Percentiles rank a stretch among this genome's conserved stretches.
phyloP scores from a whole-genome alignment of 2,329 filamentous ascomycete genomes.

The Epichloe amarillans region DNA sequence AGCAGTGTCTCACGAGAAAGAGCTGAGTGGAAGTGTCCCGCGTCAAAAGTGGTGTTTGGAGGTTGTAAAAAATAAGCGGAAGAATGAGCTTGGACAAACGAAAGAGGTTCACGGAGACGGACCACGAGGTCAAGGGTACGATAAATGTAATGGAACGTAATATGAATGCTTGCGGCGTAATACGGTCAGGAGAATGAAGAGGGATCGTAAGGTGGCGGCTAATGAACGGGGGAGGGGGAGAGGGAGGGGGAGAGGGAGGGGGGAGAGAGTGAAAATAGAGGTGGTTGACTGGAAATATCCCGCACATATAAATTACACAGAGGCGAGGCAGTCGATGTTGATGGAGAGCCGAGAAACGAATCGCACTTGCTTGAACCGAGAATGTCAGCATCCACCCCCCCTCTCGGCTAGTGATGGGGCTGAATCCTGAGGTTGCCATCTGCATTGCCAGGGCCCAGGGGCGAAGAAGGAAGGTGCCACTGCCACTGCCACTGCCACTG shows the following conservation, averaged over 20 bases:
- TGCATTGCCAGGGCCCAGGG: too few relatives aligned
- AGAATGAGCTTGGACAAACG: neutral
- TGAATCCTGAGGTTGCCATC: too few relatives aligned
- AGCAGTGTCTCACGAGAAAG: neutral
- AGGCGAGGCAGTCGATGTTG: too few relatives aligned
- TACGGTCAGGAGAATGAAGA: neutral
- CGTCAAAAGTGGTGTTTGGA: neutral
- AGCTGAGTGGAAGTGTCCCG: neutral
- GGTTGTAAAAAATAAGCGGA: neutral
- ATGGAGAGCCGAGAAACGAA: neutral
- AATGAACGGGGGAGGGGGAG: neutral
- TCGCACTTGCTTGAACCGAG: neutral
- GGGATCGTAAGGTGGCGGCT: neutral
- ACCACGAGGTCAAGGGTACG: neutral
- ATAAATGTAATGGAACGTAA: neutral
- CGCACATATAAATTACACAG: too few relatives aligned
- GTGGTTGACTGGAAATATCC: neutral
- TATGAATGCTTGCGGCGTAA: neutral
- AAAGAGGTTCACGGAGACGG: neutral
- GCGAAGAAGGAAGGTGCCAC: too few relatives aligned
- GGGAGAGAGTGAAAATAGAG: neutral
- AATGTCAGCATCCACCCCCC: too few relatives aligned
- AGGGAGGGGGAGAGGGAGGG: neutral
- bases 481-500: too few relatives aligned
- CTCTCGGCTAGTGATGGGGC: too few relatives aligned